phyloP scores from a whole-genome alignment of 2,329 filamentous ascomycete species.

The Thielaviopsis populi region DNA sequence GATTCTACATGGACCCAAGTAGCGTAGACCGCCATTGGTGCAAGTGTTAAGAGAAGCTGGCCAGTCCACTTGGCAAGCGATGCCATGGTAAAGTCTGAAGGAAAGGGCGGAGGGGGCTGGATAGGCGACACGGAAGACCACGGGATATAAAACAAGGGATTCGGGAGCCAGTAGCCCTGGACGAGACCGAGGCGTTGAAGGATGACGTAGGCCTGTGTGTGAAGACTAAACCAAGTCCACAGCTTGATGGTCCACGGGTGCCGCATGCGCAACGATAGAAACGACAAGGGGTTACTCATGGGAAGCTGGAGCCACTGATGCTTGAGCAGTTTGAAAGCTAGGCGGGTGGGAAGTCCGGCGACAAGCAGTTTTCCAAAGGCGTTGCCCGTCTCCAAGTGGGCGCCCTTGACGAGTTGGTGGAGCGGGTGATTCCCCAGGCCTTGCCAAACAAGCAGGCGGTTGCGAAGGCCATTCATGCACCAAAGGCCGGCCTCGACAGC shows the following conservation, averaged over 20 bases:
- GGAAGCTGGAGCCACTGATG: constrained; percentile 10
- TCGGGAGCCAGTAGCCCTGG: constrained; percentile 29
- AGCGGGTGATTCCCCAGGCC: constrained; percentile 35
- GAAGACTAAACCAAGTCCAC: constrained; percentile 20
- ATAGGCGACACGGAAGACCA: constrained; percentile 39
- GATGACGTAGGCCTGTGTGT: constrained; percentile 38
- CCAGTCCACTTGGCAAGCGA: constrained; percentile 32
- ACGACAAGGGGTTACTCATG: background rate
- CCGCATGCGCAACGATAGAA: background rate
- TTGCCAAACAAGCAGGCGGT: constrained; percentile 36
- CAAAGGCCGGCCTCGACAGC: constrained; percentile 33
- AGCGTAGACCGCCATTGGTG: constrained; percentile 35
- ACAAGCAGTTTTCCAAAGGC: constrained; percentile 25
- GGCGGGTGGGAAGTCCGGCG: constrained; percentile 28
- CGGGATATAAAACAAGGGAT: constrained; percentile 37
- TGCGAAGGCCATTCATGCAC: constrained; percentile 37
- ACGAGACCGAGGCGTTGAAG: constrained; percentile 38
- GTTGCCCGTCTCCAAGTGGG: constrained; percentile 23
- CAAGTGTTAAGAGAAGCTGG: constrained; percentile 28
- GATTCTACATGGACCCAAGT: constrained; percentile 26
- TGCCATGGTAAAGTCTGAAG: constrained; percentile 25
- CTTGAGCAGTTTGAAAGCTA: constrained; percentile 21
- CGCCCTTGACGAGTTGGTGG: constrained; percentile 25
- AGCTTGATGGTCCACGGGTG: constrained; percentile 10
- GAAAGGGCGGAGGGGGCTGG: constrained; percentile 30